Evolutionary conservation across 805 yeast species (phyloP).

Genomic region (Candida multigemmis): DNA sequence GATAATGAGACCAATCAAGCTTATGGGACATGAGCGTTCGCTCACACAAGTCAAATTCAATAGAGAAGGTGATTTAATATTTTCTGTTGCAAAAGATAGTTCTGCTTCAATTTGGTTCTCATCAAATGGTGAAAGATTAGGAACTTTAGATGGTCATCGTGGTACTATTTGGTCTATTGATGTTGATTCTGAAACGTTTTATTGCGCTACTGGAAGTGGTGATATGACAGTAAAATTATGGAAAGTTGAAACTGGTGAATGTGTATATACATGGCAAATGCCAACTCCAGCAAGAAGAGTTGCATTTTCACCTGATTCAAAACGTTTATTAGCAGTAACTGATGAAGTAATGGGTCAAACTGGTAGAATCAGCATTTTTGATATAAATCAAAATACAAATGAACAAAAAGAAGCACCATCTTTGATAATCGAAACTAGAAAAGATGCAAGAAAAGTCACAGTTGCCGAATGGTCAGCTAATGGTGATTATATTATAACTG

Average conservation of each 20-base stretch:
- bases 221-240: slow-evolving; percentile 81
- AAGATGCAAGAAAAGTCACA: slow-evolving; percentile 52
- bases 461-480: slow-evolving; percentile 85
- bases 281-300: slow-evolving; percentile 89
- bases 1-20: slow-evolving; percentile 42
- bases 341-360: slow-evolving; percentile 88
- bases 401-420: slow-evolving; percentile 46
- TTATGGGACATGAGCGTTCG: slow-evolving; percentile 97
- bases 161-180: slow-evolving; percentile 97
- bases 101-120: slow-evolving; percentile 91
- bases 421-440: slow-evolving; percentile 50
- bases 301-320: slow-evolving; percentile 70
- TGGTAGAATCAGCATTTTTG: slow-evolving; percentile 67
- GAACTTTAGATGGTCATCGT: slow-evolving; percentile 74
- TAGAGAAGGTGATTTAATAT: slow-evolving; percentile 88
- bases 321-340: slow-evolving; percentile 62
- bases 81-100: slow-evolving; percentile 87
- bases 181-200: slow-evolving; percentile 59
- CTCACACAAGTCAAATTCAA: slow-evolving; percentile 93
- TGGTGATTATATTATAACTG: slow-evolving; percentile 68
- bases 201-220: slow-evolving; percentile 83
- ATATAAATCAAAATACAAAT: slow-evolving; percentile 32
- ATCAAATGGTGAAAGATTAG: slow-evolving; percentile 92
- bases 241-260: slow-evolving; percentile 72
- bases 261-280: slow-evolving; percentile 61